Conservation (phyloP, 257 asterid genomes). For the Przewalskia tangutica region DNA sequence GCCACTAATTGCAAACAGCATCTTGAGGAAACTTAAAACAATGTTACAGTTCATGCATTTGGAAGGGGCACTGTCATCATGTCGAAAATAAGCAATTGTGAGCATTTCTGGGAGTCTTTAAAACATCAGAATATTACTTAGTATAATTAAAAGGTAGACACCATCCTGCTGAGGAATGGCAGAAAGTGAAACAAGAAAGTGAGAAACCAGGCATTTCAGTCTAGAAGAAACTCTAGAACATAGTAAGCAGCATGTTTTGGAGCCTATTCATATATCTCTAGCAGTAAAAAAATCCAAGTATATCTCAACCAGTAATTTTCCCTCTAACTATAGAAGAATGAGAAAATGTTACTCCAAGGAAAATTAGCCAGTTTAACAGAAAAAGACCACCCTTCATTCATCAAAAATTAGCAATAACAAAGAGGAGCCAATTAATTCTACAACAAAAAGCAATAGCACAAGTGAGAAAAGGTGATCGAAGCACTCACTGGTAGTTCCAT, state of each 20-base stretch:
- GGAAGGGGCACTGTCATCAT: not conserved
- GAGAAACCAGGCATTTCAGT: conserved; percentile 1
- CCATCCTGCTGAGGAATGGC: not conserved
- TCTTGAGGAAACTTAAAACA: not conserved
- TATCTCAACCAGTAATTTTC: not conserved
- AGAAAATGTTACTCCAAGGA: not conserved
- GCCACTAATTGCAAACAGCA: not conserved
- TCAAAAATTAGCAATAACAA: not conserved
- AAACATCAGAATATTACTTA: not conserved
- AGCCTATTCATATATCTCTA: not conserved
- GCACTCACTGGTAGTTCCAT: conserved; percentile 71
- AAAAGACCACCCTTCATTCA: not conserved
- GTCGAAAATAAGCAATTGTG: not conserved
- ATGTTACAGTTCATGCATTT: not conserved
- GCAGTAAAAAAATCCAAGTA: not conserved
- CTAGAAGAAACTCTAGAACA: not conserved
- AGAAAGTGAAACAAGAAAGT: not conserved
- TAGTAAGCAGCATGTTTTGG: not conserved
- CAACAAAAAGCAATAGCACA: conserved; percentile 7
- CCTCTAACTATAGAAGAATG: not conserved
- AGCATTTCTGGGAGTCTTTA: not conserved
- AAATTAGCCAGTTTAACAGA: not conserved
- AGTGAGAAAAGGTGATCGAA: conserved; percentile 6
- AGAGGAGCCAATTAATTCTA: not conserved
- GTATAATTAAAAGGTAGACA: not conserved